A percentile compares a stretch with the other conserved stretches of the same genome.
Conservation (phyloP, 306 rosid genomes). For the Malus sieversii region DNA sequence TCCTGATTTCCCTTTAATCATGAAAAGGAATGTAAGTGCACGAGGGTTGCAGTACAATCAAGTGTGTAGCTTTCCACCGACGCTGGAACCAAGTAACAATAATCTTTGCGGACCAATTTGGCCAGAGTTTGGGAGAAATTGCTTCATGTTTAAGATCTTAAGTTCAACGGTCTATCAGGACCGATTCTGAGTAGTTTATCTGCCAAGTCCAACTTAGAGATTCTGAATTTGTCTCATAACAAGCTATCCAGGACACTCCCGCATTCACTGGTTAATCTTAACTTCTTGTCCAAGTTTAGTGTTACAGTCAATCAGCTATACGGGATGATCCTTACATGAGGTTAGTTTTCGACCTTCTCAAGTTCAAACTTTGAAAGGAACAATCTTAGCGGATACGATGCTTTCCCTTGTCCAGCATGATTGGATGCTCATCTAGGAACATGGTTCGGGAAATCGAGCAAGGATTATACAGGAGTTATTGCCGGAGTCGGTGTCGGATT, state of each 20-base stretch:
- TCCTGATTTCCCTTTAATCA: slow-evolving; percentile 33
- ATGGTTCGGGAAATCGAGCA: too few relatives aligned
- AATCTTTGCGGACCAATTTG: slow-evolving; percentile 32
- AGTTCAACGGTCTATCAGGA: slow-evolving; percentile 30
- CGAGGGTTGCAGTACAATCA: slow-evolving; percentile 43
- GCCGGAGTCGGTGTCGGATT: slow-evolving; percentile 23
- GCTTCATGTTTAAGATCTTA: slow-evolving; percentile 40
- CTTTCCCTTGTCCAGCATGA: slow-evolving; percentile 1
- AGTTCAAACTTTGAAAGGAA: slow-evolving; percentile 31
- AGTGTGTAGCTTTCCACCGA: slow-evolving; percentile 39
- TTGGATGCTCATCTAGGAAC: background rate
- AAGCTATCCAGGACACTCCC: slow-evolving; percentile 37
- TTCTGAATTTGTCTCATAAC: slow-evolving; percentile 44
- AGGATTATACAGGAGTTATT: background rate
- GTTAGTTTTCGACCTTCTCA: slow-evolving; percentile 43
- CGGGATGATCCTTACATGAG: slow-evolving; percentile 34
- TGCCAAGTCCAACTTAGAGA: slow-evolving; percentile 32
- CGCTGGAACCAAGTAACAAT: slow-evolving; percentile 34
- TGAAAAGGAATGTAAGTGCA: slow-evolving; percentile 20
- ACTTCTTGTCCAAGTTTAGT: slow-evolving; percentile 39
- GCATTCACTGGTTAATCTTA: slow-evolving; percentile 23
- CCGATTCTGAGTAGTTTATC: slow-evolving; percentile 26
- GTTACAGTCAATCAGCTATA: slow-evolving; percentile 38
- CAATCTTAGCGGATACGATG: slow-evolving; percentile 20
- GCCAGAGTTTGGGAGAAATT: slow-evolving; percentile 42